Evolutionary conservation across 1,284 basidiomycete genomes (phyloP), one percentile per base, ranked within the genome.

Genomic region (Coniferiporia weirii): DNA sequence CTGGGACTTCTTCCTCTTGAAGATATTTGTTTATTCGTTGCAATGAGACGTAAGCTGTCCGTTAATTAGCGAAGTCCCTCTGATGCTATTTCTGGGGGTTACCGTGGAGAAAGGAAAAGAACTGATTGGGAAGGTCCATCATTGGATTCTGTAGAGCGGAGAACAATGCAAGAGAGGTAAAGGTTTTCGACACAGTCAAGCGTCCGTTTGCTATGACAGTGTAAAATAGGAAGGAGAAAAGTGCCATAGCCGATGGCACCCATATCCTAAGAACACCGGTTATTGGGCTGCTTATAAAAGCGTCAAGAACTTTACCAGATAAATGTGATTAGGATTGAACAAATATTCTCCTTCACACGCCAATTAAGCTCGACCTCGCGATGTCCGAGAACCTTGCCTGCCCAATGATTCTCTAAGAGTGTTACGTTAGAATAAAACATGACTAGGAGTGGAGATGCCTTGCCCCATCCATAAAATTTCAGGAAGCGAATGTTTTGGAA

Each of bases 391-490:
- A 82, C 79, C 47, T 76, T 78, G 40, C 71, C 63, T 10, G 81
- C 76, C 85, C 85, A 87, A 52, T 74, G 69, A 65, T 75, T 77
- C 68, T 83, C 78, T 80, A 59, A 10, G 51, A 13, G 13, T 17
- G 20, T 27, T 19, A 40, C 17, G 54, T 43, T 9, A 32, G 32
- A 13, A 3, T 62, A 17, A 20, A 46, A 9, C 20, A 38, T 13
- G 51, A 59, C 36, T 13, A 13, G 27, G 3, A 45, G 5, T 19
- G n/a, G 12, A 71, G 8, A 46, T 8, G 7, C 20, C 32, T 64
- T 65, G 84, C 84, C 85, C 85, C 85, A 87, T 22, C 85, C 85
- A 68, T 85, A 87, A 66, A 83, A 85, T 66, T 89, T 89, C 57
- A 89, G 71, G 68, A 87, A 87, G 9, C 84, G 76, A 58, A 87